Evolutionary conservation across 306 rosid species (phyloP).

Genomic region (Cucumis hystrix): DNA sequence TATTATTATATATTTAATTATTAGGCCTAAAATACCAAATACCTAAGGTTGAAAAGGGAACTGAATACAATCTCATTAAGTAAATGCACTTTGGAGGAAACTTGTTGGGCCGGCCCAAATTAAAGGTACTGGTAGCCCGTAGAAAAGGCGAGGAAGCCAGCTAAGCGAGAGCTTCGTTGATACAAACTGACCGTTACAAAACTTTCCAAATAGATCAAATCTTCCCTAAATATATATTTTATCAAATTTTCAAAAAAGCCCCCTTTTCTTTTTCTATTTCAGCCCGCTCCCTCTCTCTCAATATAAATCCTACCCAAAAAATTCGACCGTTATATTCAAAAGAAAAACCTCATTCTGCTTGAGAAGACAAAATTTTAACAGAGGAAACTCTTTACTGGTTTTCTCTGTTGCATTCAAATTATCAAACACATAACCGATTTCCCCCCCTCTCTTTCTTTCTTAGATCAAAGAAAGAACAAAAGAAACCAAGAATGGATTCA

Average conservation of each 20-base stretch:
- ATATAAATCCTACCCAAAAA: conserved; percentile 20
- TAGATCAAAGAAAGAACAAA: neutral
- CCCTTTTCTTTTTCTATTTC: neutral
- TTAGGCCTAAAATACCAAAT: no score
- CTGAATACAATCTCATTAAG: neutral
- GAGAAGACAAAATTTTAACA: neutral
- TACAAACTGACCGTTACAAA: conserved; percentile 5
- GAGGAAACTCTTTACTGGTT: neutral
- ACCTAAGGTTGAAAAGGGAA: neutral
- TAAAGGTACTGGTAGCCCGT: neutral
- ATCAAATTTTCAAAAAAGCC: neutral
- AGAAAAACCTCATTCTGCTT: neutral
- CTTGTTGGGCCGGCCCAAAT: neutral
- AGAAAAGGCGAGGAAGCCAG: neutral
- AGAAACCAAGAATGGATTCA: conserved; percentile 48
- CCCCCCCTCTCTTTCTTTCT: neutral
- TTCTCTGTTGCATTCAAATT: neutral
- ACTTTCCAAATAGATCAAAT: neutral
- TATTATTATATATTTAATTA: no score
- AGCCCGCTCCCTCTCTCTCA: neutral
- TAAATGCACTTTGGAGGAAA: neutral
- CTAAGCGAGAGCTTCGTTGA: neutral
- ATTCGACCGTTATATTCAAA: conserved; percentile 31
- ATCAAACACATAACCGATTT: neutral
- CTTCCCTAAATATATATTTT: neutral